Evolutionary conservation across 306 rosid species (phyloP).

Genomic region (Lotus japonicus): DNA sequence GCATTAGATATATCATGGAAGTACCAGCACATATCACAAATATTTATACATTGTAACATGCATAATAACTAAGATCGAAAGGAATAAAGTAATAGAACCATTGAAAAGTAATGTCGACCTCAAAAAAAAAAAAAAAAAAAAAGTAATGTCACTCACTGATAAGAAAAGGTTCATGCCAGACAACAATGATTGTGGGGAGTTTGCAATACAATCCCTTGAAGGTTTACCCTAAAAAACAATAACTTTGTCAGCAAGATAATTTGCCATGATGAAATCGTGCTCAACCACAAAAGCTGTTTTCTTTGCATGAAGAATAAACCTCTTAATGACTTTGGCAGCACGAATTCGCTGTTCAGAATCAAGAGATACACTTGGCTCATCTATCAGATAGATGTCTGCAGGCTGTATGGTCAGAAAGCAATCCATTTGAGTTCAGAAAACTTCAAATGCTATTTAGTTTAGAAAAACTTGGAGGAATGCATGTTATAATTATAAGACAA

Average conservation of each 20-base stretch:
- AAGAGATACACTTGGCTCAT: no score
- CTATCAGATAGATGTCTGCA: no score
- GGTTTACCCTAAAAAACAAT: conserved; percentile 83
- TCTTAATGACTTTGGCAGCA: conserved; percentile 77
- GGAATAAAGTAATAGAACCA: background rate
- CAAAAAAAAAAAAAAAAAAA: no score
- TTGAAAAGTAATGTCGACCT: background rate
- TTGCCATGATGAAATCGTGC: conserved; percentile 93
- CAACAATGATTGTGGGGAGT: conserved; percentile 80
- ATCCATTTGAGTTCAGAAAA: no score
- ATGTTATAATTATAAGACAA: no score
- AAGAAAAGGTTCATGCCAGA: conserved; percentile 96
- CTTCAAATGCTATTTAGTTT: no score
- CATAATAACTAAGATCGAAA: no score
- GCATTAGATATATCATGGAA: background rate
- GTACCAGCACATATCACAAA: background rate
- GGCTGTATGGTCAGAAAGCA: no score
- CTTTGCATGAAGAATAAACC: conserved; percentile 92
- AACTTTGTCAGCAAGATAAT: conserved; percentile 87
- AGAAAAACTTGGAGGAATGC: no score
- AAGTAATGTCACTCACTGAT: conserved; percentile 54
- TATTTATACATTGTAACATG: no score
- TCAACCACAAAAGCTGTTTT: conserved; percentile 97
- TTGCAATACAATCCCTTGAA: conserved; percentile 74
- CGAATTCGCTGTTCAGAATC: background rate